phyloP scores from a whole-genome alignment of 2,329 filamentous ascomycete genomes.

The Gyromitra esculenta region DNA sequence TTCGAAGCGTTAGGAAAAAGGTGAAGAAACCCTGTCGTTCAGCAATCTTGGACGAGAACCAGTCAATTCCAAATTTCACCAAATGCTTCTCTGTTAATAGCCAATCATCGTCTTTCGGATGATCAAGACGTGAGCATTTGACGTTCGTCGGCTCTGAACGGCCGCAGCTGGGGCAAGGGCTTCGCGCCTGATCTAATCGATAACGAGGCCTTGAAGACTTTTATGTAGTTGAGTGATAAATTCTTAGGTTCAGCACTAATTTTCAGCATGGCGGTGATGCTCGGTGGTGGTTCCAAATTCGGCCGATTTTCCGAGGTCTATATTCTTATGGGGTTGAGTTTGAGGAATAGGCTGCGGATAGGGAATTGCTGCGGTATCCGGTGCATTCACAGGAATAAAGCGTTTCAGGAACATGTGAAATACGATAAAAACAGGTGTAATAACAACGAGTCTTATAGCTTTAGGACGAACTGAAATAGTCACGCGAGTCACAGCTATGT shows the following conservation, averaged over 20 bases:
- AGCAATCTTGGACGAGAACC: not conserved
- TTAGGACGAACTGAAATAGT: not conserved
- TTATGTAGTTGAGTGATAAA: slow-evolving; percentile 5
- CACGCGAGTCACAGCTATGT: not conserved
- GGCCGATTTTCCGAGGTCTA: slow-evolving; percentile 11
- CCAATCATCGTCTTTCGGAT: not conserved
- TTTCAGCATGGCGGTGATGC: not conserved
- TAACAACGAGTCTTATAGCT: not conserved
- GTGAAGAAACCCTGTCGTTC: not conserved
- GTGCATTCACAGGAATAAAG: not conserved
- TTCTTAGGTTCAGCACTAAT: not conserved
- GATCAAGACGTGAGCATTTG: not conserved
- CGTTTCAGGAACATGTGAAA: slow-evolving; percentile 3
- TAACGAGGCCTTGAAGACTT: not conserved
- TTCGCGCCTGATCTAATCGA: not conserved
- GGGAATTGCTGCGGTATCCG: not conserved
- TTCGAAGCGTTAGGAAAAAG: not conserved
- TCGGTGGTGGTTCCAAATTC: slow-evolving; percentile 33
- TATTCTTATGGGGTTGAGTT: slow-evolving; percentile 8
- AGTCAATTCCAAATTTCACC: not conserved
- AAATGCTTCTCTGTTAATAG: not conserved
- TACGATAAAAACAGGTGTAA: not conserved
- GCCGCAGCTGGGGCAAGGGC: not conserved
- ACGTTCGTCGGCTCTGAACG: not conserved
- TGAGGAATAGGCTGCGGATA: not conserved